Base-by-base conservation (phyloP, 768 basidiomycete genomes). In the Hysterangium stoloniferum region DNA sequence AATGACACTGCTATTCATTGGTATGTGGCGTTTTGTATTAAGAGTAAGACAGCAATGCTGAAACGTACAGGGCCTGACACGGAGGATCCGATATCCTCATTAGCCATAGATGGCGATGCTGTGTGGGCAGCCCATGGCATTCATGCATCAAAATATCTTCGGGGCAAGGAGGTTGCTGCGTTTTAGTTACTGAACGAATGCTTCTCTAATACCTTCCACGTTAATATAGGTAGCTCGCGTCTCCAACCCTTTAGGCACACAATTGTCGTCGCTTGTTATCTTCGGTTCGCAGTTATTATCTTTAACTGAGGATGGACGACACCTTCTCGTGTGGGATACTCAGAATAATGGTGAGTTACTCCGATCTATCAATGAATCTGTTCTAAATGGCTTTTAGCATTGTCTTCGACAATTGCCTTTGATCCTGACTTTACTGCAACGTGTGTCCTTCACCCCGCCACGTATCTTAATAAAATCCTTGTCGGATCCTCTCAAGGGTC, bases 381-480 rank as follows among this genome's bases (percentile, higher is more conserved):
- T 41, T 20, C n/a, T 45, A 3, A 52, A 85, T 86, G 75, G 45
- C 64, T 88, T 25, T 73, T 82, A 44, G n/a, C n/a, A n/a, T n/a
- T n/a, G n/a, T n/a, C n/a, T n/a, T 71, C 76, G 3, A 78, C 78
- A 3, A 78, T 98, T 42, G 73, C 80, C 36, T 95, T 99, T 59
- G 86, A 92, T 43, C 60, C 77, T 6, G 80, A 77, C 17, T 98
- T 98, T 64, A 84, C 82, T 1, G 94, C 94, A n/a, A 85, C 80
- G 4, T 75, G 74, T 24, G 70, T 96, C 36, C 73, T 96, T 4
- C 96, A 99, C 63, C 96, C 96, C 2, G 84, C 92, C 1, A 98
- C 96, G 11, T 98, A 98, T 66, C 66, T 99, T 45, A 98, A 99
- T 72, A 99, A 99, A 69, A 74, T 98, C 1, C 72, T 98, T 1